Percentiles rank a stretch among this genome's conserved stretches.
phyloP scores from a whole-genome alignment of 2,329 filamentous ascomycete species.

The Cordyceps farinosa region DNA sequence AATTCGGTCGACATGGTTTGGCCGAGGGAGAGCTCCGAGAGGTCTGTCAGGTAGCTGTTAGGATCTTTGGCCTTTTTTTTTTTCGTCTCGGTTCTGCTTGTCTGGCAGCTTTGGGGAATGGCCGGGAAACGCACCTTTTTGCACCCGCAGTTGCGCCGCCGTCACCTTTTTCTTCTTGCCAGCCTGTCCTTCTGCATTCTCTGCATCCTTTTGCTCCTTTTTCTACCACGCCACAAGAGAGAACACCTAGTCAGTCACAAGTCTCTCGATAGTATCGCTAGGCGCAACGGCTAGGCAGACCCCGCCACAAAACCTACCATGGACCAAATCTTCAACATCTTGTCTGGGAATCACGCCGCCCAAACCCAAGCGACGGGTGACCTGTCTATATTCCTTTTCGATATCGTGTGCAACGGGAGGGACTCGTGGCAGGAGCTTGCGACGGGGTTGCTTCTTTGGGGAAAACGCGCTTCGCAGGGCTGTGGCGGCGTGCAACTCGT shows the following conservation, averaged over 20 bases:
- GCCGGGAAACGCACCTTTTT: conserved; percentile 65
- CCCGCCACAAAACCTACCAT: conserved; percentile 61
- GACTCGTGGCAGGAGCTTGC: neutral
- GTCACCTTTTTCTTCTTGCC: conserved; percentile 99
- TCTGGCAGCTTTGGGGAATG: neutral
- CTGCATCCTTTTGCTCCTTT: conserved; percentile 94
- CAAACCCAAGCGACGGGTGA: conserved; percentile 20
- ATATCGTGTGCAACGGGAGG: neutral
- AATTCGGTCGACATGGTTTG: conserved; percentile 79
- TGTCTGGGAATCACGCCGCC: conserved; percentile 33
- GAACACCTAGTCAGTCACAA: conserved; percentile 29
- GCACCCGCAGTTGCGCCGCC: conserved; percentile 88
- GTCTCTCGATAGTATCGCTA: neutral
- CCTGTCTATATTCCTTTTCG: neutral
- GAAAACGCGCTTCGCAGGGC: neutral
- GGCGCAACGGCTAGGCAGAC: neutral
- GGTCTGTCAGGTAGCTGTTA: conserved; percentile 49
- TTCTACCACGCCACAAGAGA: conserved; percentile 53
- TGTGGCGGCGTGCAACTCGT: neutral
- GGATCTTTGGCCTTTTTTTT: too few relatives aligned
- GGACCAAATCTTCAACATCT: conserved; percentile 99
- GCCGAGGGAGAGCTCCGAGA: conserved; percentile 75
- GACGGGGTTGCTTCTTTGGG: neutral
- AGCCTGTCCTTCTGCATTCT: conserved; percentile 70
- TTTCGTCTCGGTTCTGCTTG: conserved; percentile 3